Evolutionary conservation across 73 alveolate genomes (phyloP), one percentile per base, ranked within the genome.

Genomic region (Paramecium caudatum): DNA sequence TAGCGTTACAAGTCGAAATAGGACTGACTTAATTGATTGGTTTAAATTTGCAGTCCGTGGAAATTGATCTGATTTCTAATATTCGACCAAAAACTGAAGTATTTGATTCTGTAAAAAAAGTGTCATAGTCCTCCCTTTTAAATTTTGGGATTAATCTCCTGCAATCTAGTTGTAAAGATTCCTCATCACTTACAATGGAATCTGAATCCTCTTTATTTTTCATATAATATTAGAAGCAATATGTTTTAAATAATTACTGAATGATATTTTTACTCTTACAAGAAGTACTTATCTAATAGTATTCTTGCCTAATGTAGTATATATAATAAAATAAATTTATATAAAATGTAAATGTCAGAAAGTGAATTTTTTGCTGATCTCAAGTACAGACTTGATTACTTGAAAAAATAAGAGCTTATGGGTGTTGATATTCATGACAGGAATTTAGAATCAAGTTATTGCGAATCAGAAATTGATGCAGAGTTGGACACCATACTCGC

Each of bases 371-470:
- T 74, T 45, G 39, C 45, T 37, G 88, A 74, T 74, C 88, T 74
- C 25, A 74, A 74, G 43, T 45, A 74, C 0, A 30, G 88, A 39
- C 65, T 74, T 2, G 88, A 74, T 74, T 45, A 41, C 43, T 39
- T 74, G 37, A 74, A 74, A 23, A 74, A 74, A 25, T 43, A 74
- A 41, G 88, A 74, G 21, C 39, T 45, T 27, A 41, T 41, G 68
- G 88, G 88, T n/a, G 65, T 74, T 27, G 88, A 74, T 74, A 74
- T 74, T 45, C 88, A 74, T 74, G 62, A 36, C 23, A 30, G 88
- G 8, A 37, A 36, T n/a, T 43, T 41, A 12, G 88, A 74, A 10
- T 36, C 65, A 74, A 74, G 88, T 43, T 74, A 41, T 74, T 37
- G 55, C 19, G 88, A 74, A 45, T 74, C 88, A 12, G 88, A 74